Percentiles rank a stretch among this genome's conserved stretches.
These are phyloP conservation scores for Macaranga tanarius DNA, from an alignment of 441 rosid species.

Conservation along the genomic window DNA sequence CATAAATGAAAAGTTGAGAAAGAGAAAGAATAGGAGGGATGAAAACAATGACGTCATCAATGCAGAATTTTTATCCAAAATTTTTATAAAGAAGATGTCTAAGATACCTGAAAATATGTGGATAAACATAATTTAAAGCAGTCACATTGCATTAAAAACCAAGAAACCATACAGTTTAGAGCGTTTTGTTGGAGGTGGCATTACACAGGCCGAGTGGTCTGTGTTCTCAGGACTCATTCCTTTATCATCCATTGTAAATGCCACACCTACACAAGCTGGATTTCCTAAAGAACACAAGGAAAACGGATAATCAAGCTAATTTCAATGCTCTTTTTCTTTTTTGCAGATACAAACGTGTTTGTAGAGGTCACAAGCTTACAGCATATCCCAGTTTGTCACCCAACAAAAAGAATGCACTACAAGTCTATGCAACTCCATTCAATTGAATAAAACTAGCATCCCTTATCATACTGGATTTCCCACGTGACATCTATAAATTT, in stretches of 20 bases:
- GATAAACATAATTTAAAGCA: slow-evolving; percentile 24
- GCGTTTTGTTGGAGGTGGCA: slow-evolving; percentile 54
- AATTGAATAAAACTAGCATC: neutral
- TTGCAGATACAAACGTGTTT: slow-evolving; percentile 11
- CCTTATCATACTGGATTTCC: neutral
- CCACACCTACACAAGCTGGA: slow-evolving; percentile 26
- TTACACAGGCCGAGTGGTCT: slow-evolving; percentile 32
- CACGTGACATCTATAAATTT: neutral
- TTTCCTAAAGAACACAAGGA: slow-evolving; percentile 34
- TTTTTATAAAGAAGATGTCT: neutral
- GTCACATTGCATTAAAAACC: slow-evolving; percentile 18
- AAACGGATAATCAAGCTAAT: slow-evolving; percentile 27
- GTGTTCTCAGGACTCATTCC: slow-evolving; percentile 37
- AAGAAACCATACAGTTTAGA: slow-evolving; percentile 48
- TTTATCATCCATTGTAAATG: slow-evolving; percentile 35
- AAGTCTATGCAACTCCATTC: neutral
- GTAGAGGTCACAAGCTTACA: neutral
- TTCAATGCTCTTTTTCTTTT: neutral
- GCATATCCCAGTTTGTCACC: neutral
- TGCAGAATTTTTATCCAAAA: neutral
- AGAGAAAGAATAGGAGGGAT: neutral
- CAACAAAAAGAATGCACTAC: neutral
- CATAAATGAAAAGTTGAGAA: slow-evolving; percentile 6
- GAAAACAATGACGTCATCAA: neutral
- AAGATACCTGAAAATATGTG: slow-evolving; percentile 11